Base-by-base conservation (phyloP, 345 rosid species). In the Arabis hirsuta region DNA sequence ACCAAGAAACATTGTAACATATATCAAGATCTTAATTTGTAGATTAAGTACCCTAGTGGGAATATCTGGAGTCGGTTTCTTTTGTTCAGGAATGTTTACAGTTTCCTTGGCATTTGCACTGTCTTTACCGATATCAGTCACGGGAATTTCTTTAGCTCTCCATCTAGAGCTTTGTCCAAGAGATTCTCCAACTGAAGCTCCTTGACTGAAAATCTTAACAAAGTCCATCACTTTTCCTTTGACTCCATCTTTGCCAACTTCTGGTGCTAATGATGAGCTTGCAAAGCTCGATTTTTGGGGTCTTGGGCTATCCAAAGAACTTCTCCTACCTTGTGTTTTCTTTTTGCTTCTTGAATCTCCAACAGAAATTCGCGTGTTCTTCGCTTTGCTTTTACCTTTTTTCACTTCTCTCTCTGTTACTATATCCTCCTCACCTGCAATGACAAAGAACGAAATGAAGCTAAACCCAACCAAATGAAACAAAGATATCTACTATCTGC, bases 211-310 rank as follows among this genome's bases (percentile, higher is more conserved):
- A 42, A 86, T 81, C 66, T 86, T 87, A 43, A 90, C 80, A 62
- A 90, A 93, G n/a, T 89, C 96, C 77, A 79, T 89, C 55, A 93
- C 89, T 80, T 81, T 93, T 78, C 91, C 92, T 62, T 55, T 79
- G 38, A 10, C 81, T 69, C 82, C 77, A 54, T 53, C 75, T 73
- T 82, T 86, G 53, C 65, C 79, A 29, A 52, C 67, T 67, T 83
- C 86, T 22, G 39, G 48, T 12, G 64, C 62, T 47, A 56, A 71
- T 7, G 38, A 71, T 12, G 85, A 71, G 38, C 74, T 77, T 41
- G 64, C 82, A 13, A 38, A n/a, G 61, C 72, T 61, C 65, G 76
- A 53, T 82, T 79, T 76, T 60, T 71, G 70, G 6, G 61, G 75
- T 69, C 71, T 78, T 19, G 52, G 67, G 12, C 43, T 62, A 44